Conservation (phyloP, 768 basidiomycete genomes). For the Hygrophoropsis aurantiaca region DNA sequence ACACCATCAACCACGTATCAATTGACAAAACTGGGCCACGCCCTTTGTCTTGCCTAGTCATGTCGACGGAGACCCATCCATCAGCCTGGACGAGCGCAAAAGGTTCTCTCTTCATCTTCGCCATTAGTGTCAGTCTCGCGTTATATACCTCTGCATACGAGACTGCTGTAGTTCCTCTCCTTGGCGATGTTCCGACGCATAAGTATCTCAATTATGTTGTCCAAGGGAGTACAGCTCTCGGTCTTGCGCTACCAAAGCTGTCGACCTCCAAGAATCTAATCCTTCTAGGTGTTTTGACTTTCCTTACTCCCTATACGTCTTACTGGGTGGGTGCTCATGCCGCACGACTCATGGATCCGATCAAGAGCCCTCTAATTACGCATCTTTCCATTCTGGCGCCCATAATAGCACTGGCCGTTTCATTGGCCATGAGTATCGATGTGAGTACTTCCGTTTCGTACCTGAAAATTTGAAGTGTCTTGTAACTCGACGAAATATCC, state of each 20-base stretch:
- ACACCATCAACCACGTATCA: background rate
- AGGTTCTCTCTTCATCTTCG: conserved; percentile 24
- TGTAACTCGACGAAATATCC: no score
- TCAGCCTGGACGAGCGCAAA: conserved; percentile 12
- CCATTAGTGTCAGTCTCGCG: conserved; percentile 40
- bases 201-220: conserved; percentile 45
- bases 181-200: conserved; percentile 58
- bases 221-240: conserved; percentile 35
- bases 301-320: conserved; percentile 57
- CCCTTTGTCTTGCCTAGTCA: background rate
- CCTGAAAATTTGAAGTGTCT: background rate
- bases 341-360: conserved; percentile 49
- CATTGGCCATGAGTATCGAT: conserved; percentile 41
- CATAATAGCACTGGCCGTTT: conserved; percentile 49
- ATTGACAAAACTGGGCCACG: background rate
- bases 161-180: conserved; percentile 65
- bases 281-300: conserved; percentile 41
- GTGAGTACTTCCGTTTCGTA: conserved; percentile 27
- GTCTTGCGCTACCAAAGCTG: conserved; percentile 30
- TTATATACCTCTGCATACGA: conserved; percentile 63
- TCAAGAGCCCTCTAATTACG: conserved; percentile 58
- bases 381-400: conserved; percentile 60
- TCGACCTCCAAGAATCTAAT: conserved; percentile 19
- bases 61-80: conserved; percentile 4
- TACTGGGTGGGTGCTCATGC: conserved; percentile 68